These are phyloP conservation scores for Cnidoscolus chayamansa DNA, from an alignment of 441 rosid species.

Conservation along the genomic window DNA sequence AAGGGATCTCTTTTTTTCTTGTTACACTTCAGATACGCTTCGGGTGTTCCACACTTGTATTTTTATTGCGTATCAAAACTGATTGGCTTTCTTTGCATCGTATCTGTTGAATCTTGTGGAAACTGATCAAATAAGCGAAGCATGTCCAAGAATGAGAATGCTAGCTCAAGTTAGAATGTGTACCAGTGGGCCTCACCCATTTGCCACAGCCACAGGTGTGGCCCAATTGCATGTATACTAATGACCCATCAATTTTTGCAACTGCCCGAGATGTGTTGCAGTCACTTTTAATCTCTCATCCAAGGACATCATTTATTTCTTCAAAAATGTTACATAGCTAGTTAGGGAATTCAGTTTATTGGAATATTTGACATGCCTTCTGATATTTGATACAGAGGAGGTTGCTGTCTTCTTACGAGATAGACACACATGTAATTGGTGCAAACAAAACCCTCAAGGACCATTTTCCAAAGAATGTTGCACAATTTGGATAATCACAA, in stretches of 20 bases:
- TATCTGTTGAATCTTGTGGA: neutral
- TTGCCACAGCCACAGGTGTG: constrained; percentile 1
- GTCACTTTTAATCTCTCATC: neutral
- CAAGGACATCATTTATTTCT: neutral
- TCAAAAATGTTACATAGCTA: neutral
- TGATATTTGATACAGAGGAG: constrained; percentile 57
- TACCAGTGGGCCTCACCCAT: neutral
- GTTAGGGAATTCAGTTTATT: too few relatives aligned
- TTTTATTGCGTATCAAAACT: neutral
- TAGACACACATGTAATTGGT: constrained; percentile 38
- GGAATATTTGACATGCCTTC: neutral
- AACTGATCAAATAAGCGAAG: constrained; percentile 9
- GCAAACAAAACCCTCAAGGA: constrained; percentile 29
- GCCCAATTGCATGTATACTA: neutral
- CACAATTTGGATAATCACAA: constrained; percentile 27
- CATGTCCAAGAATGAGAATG: constrained; percentile 31
- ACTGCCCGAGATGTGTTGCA: constrained; percentile 2
- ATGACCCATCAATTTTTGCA: neutral
- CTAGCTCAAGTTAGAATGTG: neutral
- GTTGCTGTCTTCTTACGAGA: constrained; percentile 69
- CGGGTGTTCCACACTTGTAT: neutral
- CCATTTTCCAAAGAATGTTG: constrained; percentile 33
- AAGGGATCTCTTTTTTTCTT: neutral
- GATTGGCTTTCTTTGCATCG: neutral
- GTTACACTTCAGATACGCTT: neutral